Base-by-base conservation (phyloP, 1,284 basidiomycete genomes). In the Pascua sp. region DNA sequence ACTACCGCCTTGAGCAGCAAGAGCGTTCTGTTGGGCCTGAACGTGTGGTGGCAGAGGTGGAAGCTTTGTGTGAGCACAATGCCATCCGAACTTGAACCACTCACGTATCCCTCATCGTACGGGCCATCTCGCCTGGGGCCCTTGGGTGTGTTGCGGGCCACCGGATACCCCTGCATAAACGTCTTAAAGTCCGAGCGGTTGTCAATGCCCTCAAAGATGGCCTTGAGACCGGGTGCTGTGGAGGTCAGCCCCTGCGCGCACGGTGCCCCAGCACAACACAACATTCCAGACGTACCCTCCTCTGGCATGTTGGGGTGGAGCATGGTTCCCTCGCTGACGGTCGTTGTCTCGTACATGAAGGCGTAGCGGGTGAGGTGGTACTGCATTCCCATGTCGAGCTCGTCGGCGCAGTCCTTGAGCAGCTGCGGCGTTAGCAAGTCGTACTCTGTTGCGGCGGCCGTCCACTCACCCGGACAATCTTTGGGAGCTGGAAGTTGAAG, bases 331-430 rank as follows among this genome's bases (percentile, higher is more conserved):
- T 99, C 96, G 66, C 85, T 88, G 16, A 98, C 81, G 1, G 95
- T 81, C 12, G 91, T 88, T 66, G 87, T 91, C 78, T 99, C 95
- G 70, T 88, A 96, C 24, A 98, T 79, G 79, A 92, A 97, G 0
- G 93, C 91, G 75, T 96, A 98, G 70, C 94, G 84, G 1, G 91
- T 88, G 45, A 98, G 81, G 77, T 98, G 95, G 76, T 97, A 98
- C 76, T 98, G 95, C 11, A 90, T 91, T 13, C 94, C 96, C 45
- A 97, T 82, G 75, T 99, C 96, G 59, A 98, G 87, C 77, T 98
- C 96, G 68, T 98, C 94, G 11, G 90, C 85, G 65, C 90, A 90
- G 73, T 98, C 94, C 76, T 98, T 98, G 57, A 98, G 81, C n/a
- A 89, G 83, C 91, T 94, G 67, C 9, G 18, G 58, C 50, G 38